phyloP scores from a whole-genome alignment of 2,329 filamentous ascomycete genomes.

The Hymenoscyphus scutula region DNA sequence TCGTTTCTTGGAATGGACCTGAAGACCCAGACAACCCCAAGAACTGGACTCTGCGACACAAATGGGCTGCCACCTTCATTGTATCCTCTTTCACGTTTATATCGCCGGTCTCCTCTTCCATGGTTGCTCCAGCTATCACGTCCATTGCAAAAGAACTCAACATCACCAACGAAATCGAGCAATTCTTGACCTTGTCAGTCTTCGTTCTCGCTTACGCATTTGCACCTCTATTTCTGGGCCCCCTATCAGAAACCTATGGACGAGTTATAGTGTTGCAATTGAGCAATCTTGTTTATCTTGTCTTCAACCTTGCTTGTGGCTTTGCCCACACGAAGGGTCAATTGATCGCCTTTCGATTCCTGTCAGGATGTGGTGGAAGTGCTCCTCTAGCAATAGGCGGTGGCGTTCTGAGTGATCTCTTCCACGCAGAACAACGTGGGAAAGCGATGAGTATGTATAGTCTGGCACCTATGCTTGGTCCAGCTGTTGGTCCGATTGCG shows the following conservation, averaged over 20 bases:
- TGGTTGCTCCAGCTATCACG: constrained; percentile 50
- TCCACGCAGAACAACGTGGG: constrained; percentile 46
- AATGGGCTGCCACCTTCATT: constrained; percentile 48
- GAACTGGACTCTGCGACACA: constrained; percentile 28
- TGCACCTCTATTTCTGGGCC: constrained; percentile 56
- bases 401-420: constrained; percentile 44
- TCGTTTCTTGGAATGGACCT: constrained; percentile 22
- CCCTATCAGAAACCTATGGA: constrained; percentile 50
- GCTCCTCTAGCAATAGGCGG: constrained; percentile 45
- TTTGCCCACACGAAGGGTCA: constrained; percentile 42
- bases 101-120: constrained; percentile 50
- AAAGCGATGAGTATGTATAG: constrained; percentile 36
- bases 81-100: constrained; percentile 49
- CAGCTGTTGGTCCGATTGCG: constrained; percentile 41
- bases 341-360: constrained; percentile 44
- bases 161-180: constrained; percentile 46
- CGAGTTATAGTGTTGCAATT: constrained; percentile 41
- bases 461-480: constrained; percentile 31
- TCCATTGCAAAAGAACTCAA: constrained; percentile 52
- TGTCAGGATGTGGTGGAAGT: constrained; percentile 48
- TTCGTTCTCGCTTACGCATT: constrained; percentile 46
- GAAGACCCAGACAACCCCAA: constrained; percentile 20
- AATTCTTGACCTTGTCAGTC: constrained; percentile 45
- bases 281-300: constrained; percentile 48
- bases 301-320: constrained; percentile 51